Percentiles rank a stretch among this genome's conserved stretches.
phyloP scores from a whole-genome alignment of 2,329 filamentous ascomycete genomes.

The Thielaviopsis ethacetica region DNA sequence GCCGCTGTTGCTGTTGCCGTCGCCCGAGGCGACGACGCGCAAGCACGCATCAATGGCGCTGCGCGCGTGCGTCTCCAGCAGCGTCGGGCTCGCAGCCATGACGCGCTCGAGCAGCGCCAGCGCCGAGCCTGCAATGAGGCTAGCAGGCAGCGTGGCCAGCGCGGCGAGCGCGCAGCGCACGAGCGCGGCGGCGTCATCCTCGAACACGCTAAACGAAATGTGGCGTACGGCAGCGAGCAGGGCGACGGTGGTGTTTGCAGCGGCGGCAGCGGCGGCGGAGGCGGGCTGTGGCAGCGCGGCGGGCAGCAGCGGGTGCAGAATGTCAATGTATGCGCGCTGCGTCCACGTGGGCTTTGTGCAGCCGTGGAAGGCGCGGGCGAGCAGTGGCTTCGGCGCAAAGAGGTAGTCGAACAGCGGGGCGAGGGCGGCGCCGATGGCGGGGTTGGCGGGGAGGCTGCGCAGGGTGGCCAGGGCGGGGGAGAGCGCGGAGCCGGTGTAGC shows the following conservation, averaged over 20 bases:
- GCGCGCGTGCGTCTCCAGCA: slow-evolving; percentile 30
- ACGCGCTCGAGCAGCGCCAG: slow-evolving; percentile 32
- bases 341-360: slow-evolving; percentile 29
- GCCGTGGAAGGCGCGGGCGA: slow-evolving; percentile 26
- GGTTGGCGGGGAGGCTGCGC: slow-evolving; percentile 20
- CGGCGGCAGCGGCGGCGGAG: slow-evolving; percentile 17
- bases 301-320: slow-evolving; percentile 29
- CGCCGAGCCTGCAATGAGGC: slow-evolving; percentile 29
- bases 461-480: slow-evolving; percentile 21
- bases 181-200: slow-evolving; percentile 31
- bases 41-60: slow-evolving; percentile 31
- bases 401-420: slow-evolving; percentile 27
- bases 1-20: slow-evolving; percentile 12
- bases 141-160: slow-evolving; percentile 25
- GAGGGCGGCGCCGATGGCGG: slow-evolving; percentile 21
- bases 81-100: slow-evolving; percentile 28
- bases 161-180: slow-evolving; percentile 33
- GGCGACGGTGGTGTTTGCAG: slow-evolving; percentile 28
- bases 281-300: slow-evolving; percentile 23
- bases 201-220: slow-evolving; percentile 33
- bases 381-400: slow-evolving; percentile 23
- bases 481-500: slow-evolving; percentile 22
- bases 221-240: slow-evolving; percentile 33
- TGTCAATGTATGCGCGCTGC: slow-evolving; percentile 32
- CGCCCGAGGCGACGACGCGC: slow-evolving; percentile 21